Conservation (phyloP, 495 filamentous ascomycete genomes). For the Collariella sp. region DNA sequence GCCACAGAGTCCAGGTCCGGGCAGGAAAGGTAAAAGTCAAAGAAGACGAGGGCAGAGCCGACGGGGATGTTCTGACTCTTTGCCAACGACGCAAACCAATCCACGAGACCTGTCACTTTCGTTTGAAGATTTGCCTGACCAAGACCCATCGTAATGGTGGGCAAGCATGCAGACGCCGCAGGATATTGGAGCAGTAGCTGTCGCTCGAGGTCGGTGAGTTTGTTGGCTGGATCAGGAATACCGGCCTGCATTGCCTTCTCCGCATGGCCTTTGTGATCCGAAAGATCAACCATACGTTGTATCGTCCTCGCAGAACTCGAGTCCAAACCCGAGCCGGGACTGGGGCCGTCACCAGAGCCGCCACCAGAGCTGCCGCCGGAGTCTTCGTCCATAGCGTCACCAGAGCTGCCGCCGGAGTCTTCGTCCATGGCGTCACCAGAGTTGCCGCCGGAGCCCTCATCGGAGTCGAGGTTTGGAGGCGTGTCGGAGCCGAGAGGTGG, state of each 20-base stretch:
- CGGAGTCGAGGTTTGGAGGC: too few species aligned
- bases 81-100: not conserved
- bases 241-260: slow-evolving; percentile 1
- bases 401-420: not conserved
- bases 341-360: too few species aligned
- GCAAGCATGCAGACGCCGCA: not conserved
- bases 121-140: not conserved
- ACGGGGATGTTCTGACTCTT: slow-evolving; percentile 3
- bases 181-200: slow-evolving; percentile 1
- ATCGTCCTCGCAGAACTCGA: not conserved
- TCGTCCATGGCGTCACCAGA: too few species aligned
- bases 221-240: slow-evolving; percentile 2
- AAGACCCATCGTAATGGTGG: not conserved
- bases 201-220: slow-evolving; percentile 1
- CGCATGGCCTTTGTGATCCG: not conserved
- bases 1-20: not conserved
- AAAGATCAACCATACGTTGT: not conserved
- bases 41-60: slow-evolving; percentile 1
- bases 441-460: too few species aligned
- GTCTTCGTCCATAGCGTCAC: too few species aligned
- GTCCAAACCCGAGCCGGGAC: not conserved
- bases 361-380: not conserved
- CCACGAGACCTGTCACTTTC: not conserved
- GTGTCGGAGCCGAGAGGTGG: too few species aligned
- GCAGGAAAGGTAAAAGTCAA: slow-evolving; percentile 1